Evolutionary conservation across 305 asterid species (phyloP), one percentile per base, ranked within the genome.

Genomic region (Plantago rigida): DNA sequence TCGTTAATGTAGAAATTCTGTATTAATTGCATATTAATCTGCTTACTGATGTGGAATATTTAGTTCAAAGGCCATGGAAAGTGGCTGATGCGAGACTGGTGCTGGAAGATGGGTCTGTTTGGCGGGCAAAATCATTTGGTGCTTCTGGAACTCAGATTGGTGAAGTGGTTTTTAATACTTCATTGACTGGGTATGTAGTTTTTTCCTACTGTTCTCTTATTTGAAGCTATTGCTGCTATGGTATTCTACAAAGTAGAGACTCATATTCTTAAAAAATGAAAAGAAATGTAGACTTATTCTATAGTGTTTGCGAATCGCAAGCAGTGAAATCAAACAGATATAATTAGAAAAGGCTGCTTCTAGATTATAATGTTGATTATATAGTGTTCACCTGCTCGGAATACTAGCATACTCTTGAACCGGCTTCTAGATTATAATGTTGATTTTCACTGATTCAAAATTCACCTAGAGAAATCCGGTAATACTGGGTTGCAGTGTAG

Each of bases 71-170:
- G 65, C 98, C 96, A 9, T 91, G 98, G 98, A 91, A 91, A 80
- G 74, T 91, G 77, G 80, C 96, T 49, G 95, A 92, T 74, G 99
- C 99, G 24, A 82, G 98, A 77, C 76, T 92, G 70, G 98, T 83
- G 76, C 86, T 92, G 48, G 94, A 86, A 65, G 98, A 92, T 63
- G 98, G 98, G 56, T 88, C 98, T 17, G 72, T 92, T 46, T 88
- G 96, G 96, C 81, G 50, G 63, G 98, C 98, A 0, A 92, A 83
- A 77, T 92, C 96, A n/a, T 92, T 92, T 60, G 98, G 96, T 68
- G 98, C 98, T 62, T 73, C 94, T 44, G 98, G 96, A 67, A 92
- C 98, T 62, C 98, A 88, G 84, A 85, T 88, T 75, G 98, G 95
- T 47, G 98, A 92, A 83, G 98, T 92, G 51, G 98, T 92, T 70